These are phyloP conservation scores for Candida dajiaensis DNA, from an alignment of 805 yeast species.

Conservation along the genomic window DNA sequence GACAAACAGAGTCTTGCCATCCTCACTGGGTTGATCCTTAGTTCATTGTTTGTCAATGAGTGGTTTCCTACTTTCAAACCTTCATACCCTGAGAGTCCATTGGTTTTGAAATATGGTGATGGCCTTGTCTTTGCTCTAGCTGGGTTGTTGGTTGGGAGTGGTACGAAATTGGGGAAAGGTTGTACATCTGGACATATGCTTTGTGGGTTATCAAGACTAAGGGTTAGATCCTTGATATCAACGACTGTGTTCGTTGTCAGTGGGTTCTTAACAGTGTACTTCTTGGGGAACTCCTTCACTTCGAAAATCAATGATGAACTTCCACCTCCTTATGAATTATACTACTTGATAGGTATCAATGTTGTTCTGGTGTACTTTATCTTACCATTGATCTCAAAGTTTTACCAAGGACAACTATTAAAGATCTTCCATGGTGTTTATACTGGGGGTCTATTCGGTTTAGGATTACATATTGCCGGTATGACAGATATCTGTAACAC, in stretches of 20 bases:
- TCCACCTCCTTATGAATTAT: neutral
- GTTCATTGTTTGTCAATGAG: slow-evolving; percentile 21
- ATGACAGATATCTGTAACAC: slow-evolving; percentile 40
- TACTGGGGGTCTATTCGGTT: slow-evolving; percentile 35
- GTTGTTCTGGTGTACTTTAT: slow-evolving; percentile 20
- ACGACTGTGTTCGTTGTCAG: slow-evolving; percentile 31
- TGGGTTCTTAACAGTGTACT: slow-evolving; percentile 26
- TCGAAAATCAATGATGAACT: neutral
- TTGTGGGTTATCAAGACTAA: slow-evolving; percentile 40
- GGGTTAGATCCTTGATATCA: slow-evolving; percentile 40
- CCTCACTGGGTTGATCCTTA: slow-evolving; percentile 29
- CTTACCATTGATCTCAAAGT: slow-evolving; percentile 21
- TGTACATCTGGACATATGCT: slow-evolving; percentile 55
- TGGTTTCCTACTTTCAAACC: slow-evolving; percentile 28
- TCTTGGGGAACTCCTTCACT: neutral
- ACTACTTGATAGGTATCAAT: slow-evolving; percentile 1
- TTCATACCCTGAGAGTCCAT: slow-evolving; percentile 4
- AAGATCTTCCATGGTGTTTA: slow-evolving; percentile 15
- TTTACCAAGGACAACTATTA: neutral
- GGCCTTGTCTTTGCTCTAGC: slow-evolving; percentile 16
- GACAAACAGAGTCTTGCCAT: slow-evolving; percentile 26
- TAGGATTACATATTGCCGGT: slow-evolving; percentile 42
- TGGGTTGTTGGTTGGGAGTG: slow-evolving; percentile 41
- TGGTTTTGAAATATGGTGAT: neutral
- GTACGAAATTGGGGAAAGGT: slow-evolving; percentile 42